Conservation (phyloP, 306 rosid genomes). For the Malus asiatica region DNA sequence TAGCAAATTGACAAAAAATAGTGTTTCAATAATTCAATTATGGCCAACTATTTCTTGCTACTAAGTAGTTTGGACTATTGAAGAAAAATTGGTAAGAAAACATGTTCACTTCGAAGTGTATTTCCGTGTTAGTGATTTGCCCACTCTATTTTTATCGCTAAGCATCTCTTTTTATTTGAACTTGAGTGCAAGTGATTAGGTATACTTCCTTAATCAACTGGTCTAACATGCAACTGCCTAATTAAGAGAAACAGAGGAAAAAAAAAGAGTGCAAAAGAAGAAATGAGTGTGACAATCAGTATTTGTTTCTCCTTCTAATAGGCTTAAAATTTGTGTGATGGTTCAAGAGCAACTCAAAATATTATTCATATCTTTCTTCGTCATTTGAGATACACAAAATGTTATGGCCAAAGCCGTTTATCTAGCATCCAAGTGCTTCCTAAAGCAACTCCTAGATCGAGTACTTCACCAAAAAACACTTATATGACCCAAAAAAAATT, state of each 20-base stretch:
- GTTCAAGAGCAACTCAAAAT: not conserved
- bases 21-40: not conserved
- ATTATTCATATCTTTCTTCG: not conserved
- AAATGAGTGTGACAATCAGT: not conserved
- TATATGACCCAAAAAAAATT: not conserved
- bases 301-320: not conserved
- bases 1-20: too few species aligned
- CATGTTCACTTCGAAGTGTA: not conserved
- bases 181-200: not conserved
- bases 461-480: not conserved
- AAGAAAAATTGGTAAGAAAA: too few species aligned
- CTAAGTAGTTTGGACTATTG: not conserved
- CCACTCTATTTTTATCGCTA: not conserved
- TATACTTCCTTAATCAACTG: not conserved
- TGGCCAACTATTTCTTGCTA: fast-evolving
- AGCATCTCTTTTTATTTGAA: not conserved
- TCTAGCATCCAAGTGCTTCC: too few species aligned
- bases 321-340: not conserved
- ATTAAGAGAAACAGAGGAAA: too few species aligned
- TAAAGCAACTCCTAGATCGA: not conserved
- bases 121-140: not conserved
- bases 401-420: not conserved
- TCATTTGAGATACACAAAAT: not conserved
- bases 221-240: not conserved
- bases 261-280: not conserved